These are phyloP conservation scores for Cucumis cinereus DNA, from an alignment of 306 rosid genomes.

Conservation along the genomic window DNA sequence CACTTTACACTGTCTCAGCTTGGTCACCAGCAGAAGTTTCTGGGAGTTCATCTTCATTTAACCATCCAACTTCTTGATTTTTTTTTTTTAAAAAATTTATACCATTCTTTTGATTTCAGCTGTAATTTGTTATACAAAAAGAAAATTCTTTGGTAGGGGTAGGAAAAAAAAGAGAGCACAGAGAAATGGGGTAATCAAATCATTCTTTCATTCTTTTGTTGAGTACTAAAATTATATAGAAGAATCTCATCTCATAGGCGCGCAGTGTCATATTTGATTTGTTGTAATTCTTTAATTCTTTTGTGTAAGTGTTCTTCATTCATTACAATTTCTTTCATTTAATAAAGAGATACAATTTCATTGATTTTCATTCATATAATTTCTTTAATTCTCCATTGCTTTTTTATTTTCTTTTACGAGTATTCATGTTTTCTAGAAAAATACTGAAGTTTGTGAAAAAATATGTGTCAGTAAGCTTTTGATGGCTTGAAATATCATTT, in stretches of 20 bases:
- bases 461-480: no score
- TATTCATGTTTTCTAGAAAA: no score
- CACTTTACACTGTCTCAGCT: conserved; percentile 71
- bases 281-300: conserved; percentile 5
- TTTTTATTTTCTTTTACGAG: background rate
- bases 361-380: background rate
- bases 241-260: background rate
- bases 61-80: conserved; percentile 17
- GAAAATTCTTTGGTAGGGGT: background rate
- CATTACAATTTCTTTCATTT: background rate
- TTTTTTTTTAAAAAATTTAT: background rate
- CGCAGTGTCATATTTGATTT: background rate
- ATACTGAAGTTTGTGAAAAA: no score
- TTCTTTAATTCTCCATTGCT: background rate
- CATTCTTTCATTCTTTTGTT: conserved; percentile 8
- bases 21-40: conserved; percentile 62
- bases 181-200: background rate
- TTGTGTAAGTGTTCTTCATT: background rate
- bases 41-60: conserved; percentile 55
- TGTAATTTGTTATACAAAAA: background rate
- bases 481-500: no score
- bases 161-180: background rate
- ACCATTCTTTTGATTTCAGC: background rate
- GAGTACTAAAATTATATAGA: background rate
- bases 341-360: background rate